These are phyloP conservation scores for Nidularia pulvinata DNA, from an alignment of 768 basidiomycete species.

Conservation along the genomic window DNA sequence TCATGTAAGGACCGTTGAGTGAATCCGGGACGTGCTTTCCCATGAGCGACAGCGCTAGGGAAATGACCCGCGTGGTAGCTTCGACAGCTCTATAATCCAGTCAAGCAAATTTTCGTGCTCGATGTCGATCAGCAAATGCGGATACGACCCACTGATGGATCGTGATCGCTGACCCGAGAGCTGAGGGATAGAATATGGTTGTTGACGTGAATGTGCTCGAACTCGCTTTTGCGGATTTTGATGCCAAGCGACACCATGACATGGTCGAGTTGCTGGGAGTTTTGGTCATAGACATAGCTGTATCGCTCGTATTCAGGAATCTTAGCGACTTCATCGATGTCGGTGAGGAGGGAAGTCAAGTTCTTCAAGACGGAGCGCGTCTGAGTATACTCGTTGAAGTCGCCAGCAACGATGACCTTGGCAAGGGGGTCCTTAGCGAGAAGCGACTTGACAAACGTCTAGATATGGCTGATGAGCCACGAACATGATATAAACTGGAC, in stretches of 20 bases:
- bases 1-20: too few species aligned
- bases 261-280: constrained; percentile 61
- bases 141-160: constrained; percentile 55
- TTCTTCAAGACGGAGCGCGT: constrained; percentile 50
- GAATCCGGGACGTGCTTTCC: too few species aligned
- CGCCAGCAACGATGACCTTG: constrained; percentile 54
- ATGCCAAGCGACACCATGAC: constrained; percentile 51
- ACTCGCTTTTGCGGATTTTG: constrained; percentile 32
- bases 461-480: background rate
- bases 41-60: too few species aligned
- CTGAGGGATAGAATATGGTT: constrained; percentile 45
- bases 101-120: too few species aligned
- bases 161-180: constrained; percentile 55
- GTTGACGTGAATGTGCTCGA: constrained; percentile 64
- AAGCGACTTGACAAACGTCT: constrained; percentile 52
- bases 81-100: too few species aligned
- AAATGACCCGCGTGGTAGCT: too few species aligned
- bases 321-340: constrained; percentile 50
- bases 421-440: constrained; percentile 38
- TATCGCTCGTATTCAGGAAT: constrained; percentile 54
- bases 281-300: constrained; percentile 62
- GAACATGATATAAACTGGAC: background rate
- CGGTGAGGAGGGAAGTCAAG: constrained; percentile 35
- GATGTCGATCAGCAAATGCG: constrained; percentile 34
- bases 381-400: constrained; percentile 62